phyloP scores from a whole-genome alignment of 352 stramenopile species.

The Blastocystis hominis region DNA sequence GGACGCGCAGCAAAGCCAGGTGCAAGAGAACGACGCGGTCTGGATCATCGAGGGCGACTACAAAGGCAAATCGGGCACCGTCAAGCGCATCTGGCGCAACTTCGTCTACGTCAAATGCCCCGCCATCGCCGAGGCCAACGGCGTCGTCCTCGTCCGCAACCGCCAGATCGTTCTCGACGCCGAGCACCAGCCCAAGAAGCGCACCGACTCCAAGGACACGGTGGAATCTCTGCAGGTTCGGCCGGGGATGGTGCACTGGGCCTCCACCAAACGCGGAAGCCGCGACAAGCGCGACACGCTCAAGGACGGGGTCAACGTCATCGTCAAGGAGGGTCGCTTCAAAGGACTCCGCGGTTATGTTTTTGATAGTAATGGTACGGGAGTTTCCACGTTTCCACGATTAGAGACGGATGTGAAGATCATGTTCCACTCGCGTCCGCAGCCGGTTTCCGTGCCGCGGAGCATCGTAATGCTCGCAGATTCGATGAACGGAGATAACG shows the following conservation, averaged over 20 bases:
- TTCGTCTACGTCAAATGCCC: conserved; percentile 14
- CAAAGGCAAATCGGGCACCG: conserved; percentile 12
- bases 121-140: background rate
- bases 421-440: conserved; percentile 39
- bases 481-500: background rate
- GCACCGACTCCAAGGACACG: conserved; percentile 16
- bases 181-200: conserved; percentile 41
- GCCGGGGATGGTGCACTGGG: conserved; percentile 4
- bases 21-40: conserved; percentile 28
- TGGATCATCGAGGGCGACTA: conserved; percentile 35
- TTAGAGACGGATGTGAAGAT: conserved; percentile 54
- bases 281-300: conserved; percentile 28
- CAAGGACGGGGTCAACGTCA: conserved; percentile 32
- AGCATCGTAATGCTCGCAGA: conserved; percentile 14
- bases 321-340: conserved; percentile 30
- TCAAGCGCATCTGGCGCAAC: conserved; percentile 46
- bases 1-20: conserved; percentile 25
- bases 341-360: conserved; percentile 35
- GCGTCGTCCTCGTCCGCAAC: conserved; percentile 38
- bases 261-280: conserved; percentile 19
- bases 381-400: background rate
- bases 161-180: conserved; percentile 19
- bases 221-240: background rate
- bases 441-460: conserved; percentile 6
- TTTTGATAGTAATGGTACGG: conserved; percentile 28